Evolutionary conservation across 495 filamentous ascomycete species (phyloP).

Genomic region (Pseudoneurospora amorphoporcata): DNA sequence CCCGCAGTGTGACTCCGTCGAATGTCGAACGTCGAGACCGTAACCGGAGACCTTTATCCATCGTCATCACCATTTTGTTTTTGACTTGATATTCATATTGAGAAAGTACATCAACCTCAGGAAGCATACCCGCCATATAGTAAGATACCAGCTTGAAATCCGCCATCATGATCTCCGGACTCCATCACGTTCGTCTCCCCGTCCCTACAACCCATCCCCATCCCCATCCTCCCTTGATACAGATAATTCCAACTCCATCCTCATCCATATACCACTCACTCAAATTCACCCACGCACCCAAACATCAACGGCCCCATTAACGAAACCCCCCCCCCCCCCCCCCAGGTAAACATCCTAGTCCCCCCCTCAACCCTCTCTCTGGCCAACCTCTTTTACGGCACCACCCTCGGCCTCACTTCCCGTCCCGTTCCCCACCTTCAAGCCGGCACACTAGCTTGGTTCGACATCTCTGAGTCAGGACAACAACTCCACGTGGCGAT

Average conservation of each 20-base stretch:
- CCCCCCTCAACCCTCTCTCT: conserved; percentile 41
- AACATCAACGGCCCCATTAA: not conserved
- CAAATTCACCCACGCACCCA: conserved; percentile 36
- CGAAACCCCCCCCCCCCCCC: not conserved
- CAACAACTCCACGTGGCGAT: conserved; percentile 52
- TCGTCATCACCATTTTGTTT: not conserved
- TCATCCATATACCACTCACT: conserved; percentile 30
- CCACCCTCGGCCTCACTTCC: conserved; percentile 41
- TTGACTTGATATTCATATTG: not conserved
- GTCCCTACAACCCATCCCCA: not conserved
- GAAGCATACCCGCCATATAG: not conserved
- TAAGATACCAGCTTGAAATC: not conserved
- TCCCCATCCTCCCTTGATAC: not conserved
- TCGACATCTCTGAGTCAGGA: conserved; percentile 45
- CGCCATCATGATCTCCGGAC: conserved; percentile 44
- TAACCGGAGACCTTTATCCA: not conserved
- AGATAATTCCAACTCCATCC: conserved; percentile 41
- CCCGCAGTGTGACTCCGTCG: not conserved
- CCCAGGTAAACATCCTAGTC: conserved; percentile 45
- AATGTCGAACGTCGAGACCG: not conserved
- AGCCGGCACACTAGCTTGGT: conserved; percentile 44
- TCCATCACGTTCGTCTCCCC: conserved; percentile 35
- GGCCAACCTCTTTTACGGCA: conserved; percentile 46
- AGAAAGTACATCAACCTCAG: not conserved
- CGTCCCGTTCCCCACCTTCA: conserved; percentile 42